Evolutionary conservation across 2,329 filamentous ascomycete species (phyloP).

Genomic region (Colletotrichum sp.): DNA sequence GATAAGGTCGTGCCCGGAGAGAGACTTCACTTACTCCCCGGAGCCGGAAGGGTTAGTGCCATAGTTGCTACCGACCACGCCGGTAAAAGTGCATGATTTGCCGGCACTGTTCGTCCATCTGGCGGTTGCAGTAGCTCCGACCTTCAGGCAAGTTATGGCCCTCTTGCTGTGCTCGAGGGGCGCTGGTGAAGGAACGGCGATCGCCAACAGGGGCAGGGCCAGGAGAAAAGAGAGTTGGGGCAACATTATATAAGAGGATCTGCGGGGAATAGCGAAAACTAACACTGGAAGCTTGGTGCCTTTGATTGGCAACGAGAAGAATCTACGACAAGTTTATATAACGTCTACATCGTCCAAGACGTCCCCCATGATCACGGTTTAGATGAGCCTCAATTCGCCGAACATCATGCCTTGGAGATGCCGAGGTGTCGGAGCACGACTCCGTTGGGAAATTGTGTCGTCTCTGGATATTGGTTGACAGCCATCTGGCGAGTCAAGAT

Average conservation of each 20-base stretch:
- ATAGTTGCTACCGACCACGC: conserved; percentile 52
- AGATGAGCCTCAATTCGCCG: neutral
- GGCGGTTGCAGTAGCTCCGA: conserved; percentile 47
- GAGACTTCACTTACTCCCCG: conserved; percentile 44
- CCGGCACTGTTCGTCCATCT: conserved; percentile 50
- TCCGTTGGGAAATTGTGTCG: neutral
- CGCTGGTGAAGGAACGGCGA: conserved; percentile 14
- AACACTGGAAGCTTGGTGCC: neutral
- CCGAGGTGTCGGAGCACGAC: neutral
- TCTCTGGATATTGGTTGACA: neutral
- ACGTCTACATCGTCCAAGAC: neutral
- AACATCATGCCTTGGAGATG: neutral
- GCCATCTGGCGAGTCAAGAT: neutral
- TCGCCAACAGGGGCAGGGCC: conserved; percentile 1
- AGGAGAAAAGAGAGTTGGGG: conserved; percentile 12
- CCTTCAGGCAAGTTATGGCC: conserved; percentile 42
- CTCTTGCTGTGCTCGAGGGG: conserved; percentile 21
- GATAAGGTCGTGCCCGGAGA: neutral
- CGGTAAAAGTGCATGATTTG: conserved; percentile 46
- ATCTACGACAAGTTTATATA: neutral
- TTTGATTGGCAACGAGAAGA: neutral
- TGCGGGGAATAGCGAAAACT: neutral
- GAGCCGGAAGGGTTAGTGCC: conserved; percentile 42
- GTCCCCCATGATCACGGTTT: neutral
- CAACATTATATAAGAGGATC: neutral